Conservation (phyloP, 2,329 filamentous ascomycete genomes). For the Diaporthe sp. region DNA sequence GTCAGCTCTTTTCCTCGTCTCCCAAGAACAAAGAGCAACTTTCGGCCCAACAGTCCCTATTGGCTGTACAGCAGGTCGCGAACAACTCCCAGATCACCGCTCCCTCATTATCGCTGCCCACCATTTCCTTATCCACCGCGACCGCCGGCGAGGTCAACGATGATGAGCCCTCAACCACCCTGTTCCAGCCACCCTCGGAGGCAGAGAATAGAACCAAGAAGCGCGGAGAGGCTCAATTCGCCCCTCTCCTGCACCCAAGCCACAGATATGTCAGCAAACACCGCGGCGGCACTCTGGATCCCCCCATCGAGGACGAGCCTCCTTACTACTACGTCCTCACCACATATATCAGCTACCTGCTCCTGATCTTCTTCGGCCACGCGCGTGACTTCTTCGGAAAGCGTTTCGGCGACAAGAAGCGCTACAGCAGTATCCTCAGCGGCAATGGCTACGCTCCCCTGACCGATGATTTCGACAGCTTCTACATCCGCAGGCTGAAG, state of each 20-base stretch:
- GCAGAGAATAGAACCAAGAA: slow-evolving; percentile 82
- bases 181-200: slow-evolving; percentile 90
- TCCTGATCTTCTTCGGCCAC: slow-evolving; percentile 95
- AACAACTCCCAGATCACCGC: slow-evolving; percentile 73
- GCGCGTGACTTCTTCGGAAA: slow-evolving; percentile 98
- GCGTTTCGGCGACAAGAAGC: slow-evolving; percentile 84
- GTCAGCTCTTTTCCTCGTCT: slow-evolving; percentile 84
- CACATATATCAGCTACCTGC: slow-evolving; percentile 97
- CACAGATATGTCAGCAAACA: slow-evolving; percentile 93
- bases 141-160: slow-evolving; percentile 78
- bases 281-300: slow-evolving; percentile 80
- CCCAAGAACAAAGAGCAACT: slow-evolving; percentile 78
- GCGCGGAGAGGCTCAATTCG: slow-evolving; percentile 89
- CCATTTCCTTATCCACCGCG: slow-evolving; percentile 90
- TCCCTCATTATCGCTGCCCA: slow-evolving; percentile 82
- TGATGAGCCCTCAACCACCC: slow-evolving; percentile 79
- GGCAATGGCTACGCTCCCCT: slow-evolving; percentile 92
- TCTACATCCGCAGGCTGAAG: slow-evolving; percentile 94
- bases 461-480: slow-evolving; percentile 99
- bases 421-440: slow-evolving; percentile 83
- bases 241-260: slow-evolving; percentile 80
- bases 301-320: slow-evolving; percentile 92
- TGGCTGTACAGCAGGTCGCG: slow-evolving; percentile 71
- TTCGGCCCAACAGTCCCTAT: slow-evolving; percentile 74
- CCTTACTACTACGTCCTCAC: slow-evolving; percentile 97